Base-by-base conservation (phyloP, 345 rosid species). In the Luvunga scandens region DNA sequence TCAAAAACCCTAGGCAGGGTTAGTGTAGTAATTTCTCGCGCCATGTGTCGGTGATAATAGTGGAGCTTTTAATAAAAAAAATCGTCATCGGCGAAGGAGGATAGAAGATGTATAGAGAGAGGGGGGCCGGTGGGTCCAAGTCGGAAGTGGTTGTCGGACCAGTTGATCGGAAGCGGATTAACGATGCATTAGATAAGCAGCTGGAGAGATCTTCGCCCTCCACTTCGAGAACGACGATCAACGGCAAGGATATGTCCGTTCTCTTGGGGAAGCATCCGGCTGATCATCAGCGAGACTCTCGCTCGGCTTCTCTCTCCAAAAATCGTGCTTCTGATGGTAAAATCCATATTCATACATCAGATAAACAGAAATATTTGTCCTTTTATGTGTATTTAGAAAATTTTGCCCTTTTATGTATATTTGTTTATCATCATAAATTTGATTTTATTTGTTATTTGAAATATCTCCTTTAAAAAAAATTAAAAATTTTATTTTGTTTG, bases 131-230 rank as follows among this genome's bases (percentile, higher is more conserved):
- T 53, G 88, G 86, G 55, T 90, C 94, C 74, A 93, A 90, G 88
- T 74, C 90, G 60, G 98, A 90, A 82, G 84, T 84, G n/a, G 79
- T 69, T 66, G 78, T 67, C 30, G 86, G 69, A 18, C 36, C 80
- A 22, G 87, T 83, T 75, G 94, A 93, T 90, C 97, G 94, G 80
- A 93, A 92, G 84, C 90, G 93, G 81, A 88, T 91, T 87, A 91
- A 87, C 79, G 96, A 92, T 57, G 85, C 89, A 31, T 89, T 91
- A 19, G 94, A 92, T 74, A 88, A 87, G 87, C 94, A 88, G 66
- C 89, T 90, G 59, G 91, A 90, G 71, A 93, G 94, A 33, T 87
- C 99, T 62, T 89, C 98, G 39, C 90, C 94, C 2, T 95, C 98
- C 71, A 89, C 94, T 50, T 93, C 97, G 61, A 86, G 90, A 50